phyloP scores from a whole-genome alignment of 2,329 filamentous ascomycete species.

The Periconia digitata region DNA sequence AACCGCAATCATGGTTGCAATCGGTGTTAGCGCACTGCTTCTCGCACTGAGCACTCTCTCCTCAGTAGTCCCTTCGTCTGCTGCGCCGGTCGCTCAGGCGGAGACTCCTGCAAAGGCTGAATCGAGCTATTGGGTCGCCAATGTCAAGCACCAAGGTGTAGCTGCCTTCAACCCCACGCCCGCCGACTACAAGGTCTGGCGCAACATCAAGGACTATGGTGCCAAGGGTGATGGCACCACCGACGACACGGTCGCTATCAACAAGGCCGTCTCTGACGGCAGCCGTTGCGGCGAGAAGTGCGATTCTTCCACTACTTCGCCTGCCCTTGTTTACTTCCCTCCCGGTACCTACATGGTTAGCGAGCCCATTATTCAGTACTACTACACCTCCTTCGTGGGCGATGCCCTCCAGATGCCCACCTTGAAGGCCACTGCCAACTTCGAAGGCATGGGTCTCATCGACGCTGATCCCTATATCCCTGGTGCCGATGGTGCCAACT shows the following conservation, averaged over 20 bases:
- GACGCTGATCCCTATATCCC: conserved; percentile 82
- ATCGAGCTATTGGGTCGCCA: conserved; percentile 68
- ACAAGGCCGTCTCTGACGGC: conserved; percentile 75
- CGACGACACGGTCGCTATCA: conserved; percentile 90
- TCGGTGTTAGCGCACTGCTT: conserved; percentile 40
- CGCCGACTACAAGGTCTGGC: conserved; percentile 62
- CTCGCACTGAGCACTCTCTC: conserved; percentile 41
- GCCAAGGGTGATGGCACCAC: conserved; percentile 62
- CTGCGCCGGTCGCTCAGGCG: conserved; percentile 32
- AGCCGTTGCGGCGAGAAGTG: conserved; percentile 78
- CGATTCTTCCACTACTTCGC: conserved; percentile 79
- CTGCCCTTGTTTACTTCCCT: conserved; percentile 78
- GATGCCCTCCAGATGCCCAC: conserved; percentile 73
- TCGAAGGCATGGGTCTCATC: conserved; percentile 84
- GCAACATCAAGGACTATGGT: conserved; percentile 51
- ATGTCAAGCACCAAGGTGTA: conserved; percentile 68
- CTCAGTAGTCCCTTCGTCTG: conserved; percentile 29
- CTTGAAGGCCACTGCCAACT: conserved; percentile 65
- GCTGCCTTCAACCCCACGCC: conserved; percentile 62
- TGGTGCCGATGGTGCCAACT: conserved; percentile 56
- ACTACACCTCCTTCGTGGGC: conserved; percentile 92
- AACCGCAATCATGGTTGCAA: conserved; percentile 41
- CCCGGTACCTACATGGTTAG: conserved; percentile 57
- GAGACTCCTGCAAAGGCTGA: conserved; percentile 22
- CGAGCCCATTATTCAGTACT: conserved; percentile 73